These are phyloP conservation scores for Chimonanthus praecox DNA, from an alignment of 164 flowering plant species.

Conservation along the genomic window DNA sequence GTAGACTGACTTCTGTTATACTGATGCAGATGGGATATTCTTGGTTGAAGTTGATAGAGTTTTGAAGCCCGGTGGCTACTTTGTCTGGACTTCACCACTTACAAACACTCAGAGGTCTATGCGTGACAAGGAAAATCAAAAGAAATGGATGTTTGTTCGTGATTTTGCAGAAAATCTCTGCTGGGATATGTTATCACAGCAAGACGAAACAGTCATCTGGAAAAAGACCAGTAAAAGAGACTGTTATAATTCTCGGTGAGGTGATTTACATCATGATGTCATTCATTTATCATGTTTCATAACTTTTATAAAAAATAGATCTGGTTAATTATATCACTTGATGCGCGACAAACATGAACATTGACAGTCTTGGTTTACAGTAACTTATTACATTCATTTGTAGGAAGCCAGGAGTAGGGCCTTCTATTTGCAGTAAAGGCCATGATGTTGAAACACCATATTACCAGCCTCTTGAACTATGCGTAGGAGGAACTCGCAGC, in stretches of 20 bases:
- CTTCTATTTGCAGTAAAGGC: constrained; percentile 63
- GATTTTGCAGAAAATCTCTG: constrained; percentile 63
- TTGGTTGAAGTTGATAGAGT: constrained; percentile 90
- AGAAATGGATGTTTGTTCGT: constrained; percentile 58
- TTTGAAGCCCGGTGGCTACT: constrained; percentile 94
- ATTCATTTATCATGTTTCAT: not conserved
- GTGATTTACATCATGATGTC: not conserved
- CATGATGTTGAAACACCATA: constrained; percentile 83
- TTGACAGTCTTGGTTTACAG: constrained; percentile 5
- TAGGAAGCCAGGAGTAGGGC: constrained; percentile 70
- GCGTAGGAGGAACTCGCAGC: constrained; percentile 84
- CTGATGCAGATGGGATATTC: constrained; percentile 66
- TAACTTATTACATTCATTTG: constrained; percentile 16
- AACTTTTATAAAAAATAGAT: not conserved
- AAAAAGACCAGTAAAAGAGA: constrained; percentile 63
- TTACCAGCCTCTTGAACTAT: constrained; percentile 66
- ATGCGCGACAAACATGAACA: not conserved
- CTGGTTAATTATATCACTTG: not conserved
- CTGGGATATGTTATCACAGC: constrained; percentile 87
- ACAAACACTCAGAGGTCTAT: constrained; percentile 45
- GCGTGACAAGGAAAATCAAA: constrained; percentile 59
- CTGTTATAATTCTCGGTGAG: constrained; percentile 77
- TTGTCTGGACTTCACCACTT: constrained; percentile 95
- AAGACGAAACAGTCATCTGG: constrained; percentile 97
- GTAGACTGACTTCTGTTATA: constrained; percentile 1